Percentiles rank a stretch among this genome's conserved stretches.
These are phyloP conservation scores for Chlorella vulgaris DNA, from an alignment of 139 green algal genomes.

Conservation along the genomic window DNA sequence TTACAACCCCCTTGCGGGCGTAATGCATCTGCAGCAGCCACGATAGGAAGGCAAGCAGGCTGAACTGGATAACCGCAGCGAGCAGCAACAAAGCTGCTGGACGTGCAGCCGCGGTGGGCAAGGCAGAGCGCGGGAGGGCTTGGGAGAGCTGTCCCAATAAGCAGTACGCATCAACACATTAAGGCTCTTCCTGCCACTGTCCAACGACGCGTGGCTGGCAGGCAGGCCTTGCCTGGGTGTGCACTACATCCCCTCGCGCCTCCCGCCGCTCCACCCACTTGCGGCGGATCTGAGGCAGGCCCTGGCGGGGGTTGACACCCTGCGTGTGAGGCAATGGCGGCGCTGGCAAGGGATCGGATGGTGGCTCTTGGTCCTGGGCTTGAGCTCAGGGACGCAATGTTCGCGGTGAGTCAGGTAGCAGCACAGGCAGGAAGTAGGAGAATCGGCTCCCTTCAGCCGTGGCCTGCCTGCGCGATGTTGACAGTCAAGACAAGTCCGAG, in stretches of 20 bases:
- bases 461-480: too few species aligned
- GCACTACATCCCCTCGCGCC: constrained; percentile 55
- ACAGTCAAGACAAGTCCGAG: too few species aligned
- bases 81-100: too few species aligned
- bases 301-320: constrained; percentile 66
- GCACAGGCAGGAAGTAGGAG: too few species aligned
- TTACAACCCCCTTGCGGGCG: constrained; percentile 84
- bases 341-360: background rate
- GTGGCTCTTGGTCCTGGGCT: too few species aligned
- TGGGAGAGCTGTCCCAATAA: too few species aligned
- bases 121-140: too few species aligned
- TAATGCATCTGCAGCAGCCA: constrained; percentile 84
- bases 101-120: too few species aligned
- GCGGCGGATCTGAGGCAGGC: constrained; percentile 79
- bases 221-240: constrained; percentile 27
- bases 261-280: constrained; percentile 79
- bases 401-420: too few species aligned
- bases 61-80: too few species aligned
- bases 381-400: background rate
- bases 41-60: background rate
- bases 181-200: background rate
- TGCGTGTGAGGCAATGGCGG: too few species aligned
- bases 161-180: background rate
- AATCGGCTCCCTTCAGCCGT: too few species aligned
- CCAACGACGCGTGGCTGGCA: background rate